Evolutionary conservation across 257 asterid species (phyloP).

Genomic region (Paulownia fortunei): DNA sequence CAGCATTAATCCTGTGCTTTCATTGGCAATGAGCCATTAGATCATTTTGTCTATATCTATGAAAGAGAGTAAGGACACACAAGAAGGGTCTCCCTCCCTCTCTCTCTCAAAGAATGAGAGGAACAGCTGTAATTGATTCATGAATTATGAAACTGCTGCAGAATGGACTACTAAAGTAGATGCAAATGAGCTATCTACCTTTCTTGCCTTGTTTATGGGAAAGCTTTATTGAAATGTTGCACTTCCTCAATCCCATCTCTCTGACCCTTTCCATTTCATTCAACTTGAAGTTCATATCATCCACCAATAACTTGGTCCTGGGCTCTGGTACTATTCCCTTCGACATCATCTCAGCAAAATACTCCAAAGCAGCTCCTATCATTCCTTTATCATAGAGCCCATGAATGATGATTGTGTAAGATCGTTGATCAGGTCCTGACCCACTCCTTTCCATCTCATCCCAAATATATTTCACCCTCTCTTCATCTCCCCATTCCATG

Average conservation of each 20-base stretch:
- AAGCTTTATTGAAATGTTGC: neutral
- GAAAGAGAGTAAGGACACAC: too few relatives aligned
- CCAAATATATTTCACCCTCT: constrained; percentile 53
- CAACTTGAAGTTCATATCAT: constrained; percentile 53
- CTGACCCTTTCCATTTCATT: constrained; percentile 22
- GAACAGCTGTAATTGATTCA: neutral
- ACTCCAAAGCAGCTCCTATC: constrained; percentile 50
- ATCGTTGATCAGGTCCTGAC: constrained; percentile 69
- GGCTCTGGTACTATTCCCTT: constrained; percentile 73
- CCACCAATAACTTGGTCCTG: constrained; percentile 61
- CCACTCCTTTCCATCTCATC: constrained; percentile 78
- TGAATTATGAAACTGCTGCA: neutral
- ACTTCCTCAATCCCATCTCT: constrained; percentile 5
- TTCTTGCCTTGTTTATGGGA: constrained; percentile 4
- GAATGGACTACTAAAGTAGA: neutral
- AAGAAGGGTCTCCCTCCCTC: neutral
- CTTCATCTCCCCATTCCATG: constrained; percentile 64
- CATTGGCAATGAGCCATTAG: neutral
- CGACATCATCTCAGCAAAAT: constrained; percentile 58
- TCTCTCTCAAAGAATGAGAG: neutral
- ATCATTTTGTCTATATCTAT: too few relatives aligned
- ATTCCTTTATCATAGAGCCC: constrained; percentile 60
- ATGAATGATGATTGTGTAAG: constrained; percentile 72
- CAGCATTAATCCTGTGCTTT: neutral
- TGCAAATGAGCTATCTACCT: constrained; percentile 5